phyloP scores from a whole-genome alignment of 768 basidiomycete species.

The Termitomyces sp. region DNA sequence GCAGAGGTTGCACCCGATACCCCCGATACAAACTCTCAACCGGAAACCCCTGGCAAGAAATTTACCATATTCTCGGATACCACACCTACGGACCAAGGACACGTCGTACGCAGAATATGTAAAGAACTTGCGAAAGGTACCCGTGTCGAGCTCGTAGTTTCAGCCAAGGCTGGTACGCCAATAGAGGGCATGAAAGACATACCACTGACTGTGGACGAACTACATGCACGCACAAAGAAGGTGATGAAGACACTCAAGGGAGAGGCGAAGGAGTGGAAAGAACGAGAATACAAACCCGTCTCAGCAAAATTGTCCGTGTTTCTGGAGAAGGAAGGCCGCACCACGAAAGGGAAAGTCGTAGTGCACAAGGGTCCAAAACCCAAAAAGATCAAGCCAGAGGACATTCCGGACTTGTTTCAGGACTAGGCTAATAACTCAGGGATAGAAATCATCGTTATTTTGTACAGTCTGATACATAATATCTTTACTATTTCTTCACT shows the following conservation, averaged over 20 bases:
- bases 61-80: not conserved
- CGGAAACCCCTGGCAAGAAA: not conserved
- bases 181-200: not conserved
- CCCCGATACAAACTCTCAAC: not conserved
- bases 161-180: not conserved
- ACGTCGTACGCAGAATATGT: not conserved
- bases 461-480: not conserved
- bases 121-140: not conserved
- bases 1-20: not conserved
- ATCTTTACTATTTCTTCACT: not conserved
- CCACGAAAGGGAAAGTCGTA: not conserved
- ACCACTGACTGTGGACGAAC: not conserved
- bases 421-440: not conserved
- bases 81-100: not conserved
- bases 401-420: conserved; percentile 7
- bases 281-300: not conserved
- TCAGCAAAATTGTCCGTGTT: not conserved
- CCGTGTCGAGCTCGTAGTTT: conserved; percentile 1
- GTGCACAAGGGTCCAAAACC: conserved; percentile 8
- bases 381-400: conserved; percentile 3
- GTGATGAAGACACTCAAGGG: not conserved
- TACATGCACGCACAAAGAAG: not conserved
- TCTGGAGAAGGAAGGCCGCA: not conserved
- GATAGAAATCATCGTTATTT: not conserved
- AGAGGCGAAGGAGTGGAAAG: not conserved